These are phyloP conservation scores for Polytrichum formosum DNA, from an alignment of 225 moss, liverwort and hornwort species.

Conservation along the genomic window DNA sequence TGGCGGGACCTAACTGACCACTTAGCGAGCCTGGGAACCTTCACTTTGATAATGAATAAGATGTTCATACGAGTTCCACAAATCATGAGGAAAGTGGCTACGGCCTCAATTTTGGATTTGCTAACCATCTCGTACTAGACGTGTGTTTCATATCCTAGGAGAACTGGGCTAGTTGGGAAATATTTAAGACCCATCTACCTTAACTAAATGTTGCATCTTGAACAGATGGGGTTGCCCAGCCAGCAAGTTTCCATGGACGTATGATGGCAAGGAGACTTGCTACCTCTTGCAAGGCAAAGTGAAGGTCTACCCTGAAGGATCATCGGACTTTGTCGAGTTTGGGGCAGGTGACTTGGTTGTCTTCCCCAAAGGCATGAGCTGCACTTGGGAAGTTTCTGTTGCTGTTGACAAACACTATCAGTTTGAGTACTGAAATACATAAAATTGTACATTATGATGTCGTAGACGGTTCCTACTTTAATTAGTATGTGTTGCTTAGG, in stretches of 20 bases:
- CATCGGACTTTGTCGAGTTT: conserved; percentile 50
- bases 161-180: too few relatives aligned
- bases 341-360: conserved; percentile 59
- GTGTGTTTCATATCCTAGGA: too few relatives aligned
- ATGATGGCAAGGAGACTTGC: conserved; percentile 55
- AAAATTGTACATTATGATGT: conserved; percentile 6
- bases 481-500: too few relatives aligned
- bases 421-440: conserved; percentile 32
- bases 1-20: too few relatives aligned
- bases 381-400: conserved; percentile 58
- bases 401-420: conserved; percentile 60
- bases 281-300: conserved; percentile 60
- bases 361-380: conserved; percentile 60
- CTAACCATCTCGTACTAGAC: too few relatives aligned
- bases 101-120: too few relatives aligned
- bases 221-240: conserved; percentile 55
- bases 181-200: too few relatives aligned
- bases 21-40: too few relatives aligned
- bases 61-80: too few relatives aligned
- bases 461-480: neutral
- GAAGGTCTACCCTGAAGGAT: conserved; percentile 50
- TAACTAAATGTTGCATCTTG: neutral
- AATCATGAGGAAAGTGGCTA: too few relatives aligned
- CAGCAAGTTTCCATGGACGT: conserved; percentile 53
- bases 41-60: too few relatives aligned